Evolutionary conservation across 805 yeast species (phyloP).

Genomic region (Allodekkera sacchari): DNA sequence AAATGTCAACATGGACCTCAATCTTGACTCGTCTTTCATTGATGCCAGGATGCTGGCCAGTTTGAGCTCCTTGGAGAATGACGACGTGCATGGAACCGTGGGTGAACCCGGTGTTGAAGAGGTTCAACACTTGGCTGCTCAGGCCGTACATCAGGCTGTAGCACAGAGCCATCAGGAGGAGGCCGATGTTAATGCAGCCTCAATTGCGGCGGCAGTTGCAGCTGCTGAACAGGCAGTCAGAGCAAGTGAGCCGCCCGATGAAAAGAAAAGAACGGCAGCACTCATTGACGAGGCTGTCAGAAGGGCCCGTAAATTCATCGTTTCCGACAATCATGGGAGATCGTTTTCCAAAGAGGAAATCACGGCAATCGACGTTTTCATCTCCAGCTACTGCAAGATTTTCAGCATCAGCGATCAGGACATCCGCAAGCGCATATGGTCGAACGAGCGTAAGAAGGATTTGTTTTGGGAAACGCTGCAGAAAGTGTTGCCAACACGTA

Average conservation of each 20-base stretch:
- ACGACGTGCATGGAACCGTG: slow-evolving; percentile 10
- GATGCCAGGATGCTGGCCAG: slow-evolving; percentile 59
- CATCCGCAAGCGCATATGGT: slow-evolving; percentile 82
- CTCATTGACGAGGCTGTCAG: slow-evolving; percentile 35
- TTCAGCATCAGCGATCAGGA: slow-evolving; percentile 56
- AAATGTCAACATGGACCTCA: too few relatives aligned
- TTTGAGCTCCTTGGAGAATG: slow-evolving; percentile 26
- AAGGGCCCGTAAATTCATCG: slow-evolving; percentile 31
- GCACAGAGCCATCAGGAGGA: slow-evolving; percentile 11
- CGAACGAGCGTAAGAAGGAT: slow-evolving; percentile 76
- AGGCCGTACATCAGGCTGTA: slow-evolving; percentile 18
- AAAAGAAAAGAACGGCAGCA: slow-evolving; percentile 29
- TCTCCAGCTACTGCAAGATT: slow-evolving; percentile 58
- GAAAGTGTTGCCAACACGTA: slow-evolving; percentile 72
- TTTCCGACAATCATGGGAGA: slow-evolving; percentile 18
- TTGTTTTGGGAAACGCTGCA: slow-evolving; percentile 83
- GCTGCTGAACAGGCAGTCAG: slow-evolving; percentile 11
- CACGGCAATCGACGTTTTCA: slow-evolving; percentile 63
- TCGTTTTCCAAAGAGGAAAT: slow-evolving; percentile 58
- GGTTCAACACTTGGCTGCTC: slow-evolving; percentile 24
- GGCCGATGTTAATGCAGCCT: slow-evolving; percentile 16
- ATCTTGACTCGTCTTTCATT: too few relatives aligned
- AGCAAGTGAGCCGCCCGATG: slow-evolving; percentile 2
- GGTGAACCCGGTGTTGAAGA: slow-evolving; percentile 16
- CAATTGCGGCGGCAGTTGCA: slow-evolving; percentile 25